A percentile compares a stretch with the other conserved stretches of the same genome.
phyloP scores from a whole-genome alignment of 2,329 filamentous ascomycete species.

The Diplodia seriata region DNA sequence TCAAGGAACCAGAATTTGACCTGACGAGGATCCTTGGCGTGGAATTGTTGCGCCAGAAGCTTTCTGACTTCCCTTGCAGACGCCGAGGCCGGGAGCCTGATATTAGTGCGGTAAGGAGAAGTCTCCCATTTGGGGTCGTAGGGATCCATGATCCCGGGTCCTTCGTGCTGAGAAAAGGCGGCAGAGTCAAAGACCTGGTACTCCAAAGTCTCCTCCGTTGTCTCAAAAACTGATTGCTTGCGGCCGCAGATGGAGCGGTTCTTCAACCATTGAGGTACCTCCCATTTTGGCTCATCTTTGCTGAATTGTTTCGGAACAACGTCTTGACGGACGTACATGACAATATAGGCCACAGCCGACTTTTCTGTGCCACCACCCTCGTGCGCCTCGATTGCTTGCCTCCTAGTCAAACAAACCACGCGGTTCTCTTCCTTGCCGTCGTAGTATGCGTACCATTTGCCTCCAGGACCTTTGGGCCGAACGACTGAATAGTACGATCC shows the following conservation, averaged over 20 bases:
- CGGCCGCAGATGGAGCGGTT: conserved; percentile 34
- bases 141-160: conserved; percentile 47
- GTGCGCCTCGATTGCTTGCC: conserved; percentile 60
- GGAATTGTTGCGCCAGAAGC: conserved; percentile 32
- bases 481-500: conserved; percentile 67
- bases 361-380: conserved; percentile 52
- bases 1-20: conserved; percentile 51
- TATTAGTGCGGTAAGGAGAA: not conserved
- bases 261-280: conserved; percentile 51
- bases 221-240: not conserved
- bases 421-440: conserved; percentile 61
- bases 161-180: conserved; percentile 46
- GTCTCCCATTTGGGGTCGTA: conserved; percentile 41
- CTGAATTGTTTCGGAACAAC: conserved; percentile 48
- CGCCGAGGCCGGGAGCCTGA: conserved; percentile 21
- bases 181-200: conserved; percentile 46
- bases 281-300: conserved; percentile 56
- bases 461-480: conserved; percentile 62
- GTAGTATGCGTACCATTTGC: conserved; percentile 66
- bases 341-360: conserved; percentile 58
- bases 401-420: conserved; percentile 63
- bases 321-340: conserved; percentile 63
- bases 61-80: conserved; percentile 18
- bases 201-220: conserved; percentile 34
- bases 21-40: conserved; percentile 47